Percentiles rank a stretch among this genome's conserved stretches.
Conservation (phyloP, 2,329 filamentous ascomycete species). For the Botrytis fabae region DNA sequence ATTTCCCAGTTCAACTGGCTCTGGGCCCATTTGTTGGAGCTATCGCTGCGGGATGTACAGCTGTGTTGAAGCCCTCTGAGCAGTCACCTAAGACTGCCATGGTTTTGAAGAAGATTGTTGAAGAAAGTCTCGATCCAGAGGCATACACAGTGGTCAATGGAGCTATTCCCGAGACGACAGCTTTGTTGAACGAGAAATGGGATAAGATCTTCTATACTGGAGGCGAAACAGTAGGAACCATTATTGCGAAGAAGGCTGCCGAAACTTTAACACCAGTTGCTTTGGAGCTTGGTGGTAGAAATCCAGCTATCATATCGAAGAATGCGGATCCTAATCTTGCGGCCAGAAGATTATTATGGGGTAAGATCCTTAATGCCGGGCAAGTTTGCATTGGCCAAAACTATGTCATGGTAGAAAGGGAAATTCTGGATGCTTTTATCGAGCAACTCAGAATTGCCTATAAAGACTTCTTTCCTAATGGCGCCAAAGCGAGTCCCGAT, state of each 20-base stretch:
- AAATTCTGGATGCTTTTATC: constrained; percentile 70
- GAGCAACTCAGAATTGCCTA: constrained; percentile 70
- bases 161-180: constrained; percentile 74
- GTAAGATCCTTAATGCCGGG: constrained; percentile 81
- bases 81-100: constrained; percentile 73
- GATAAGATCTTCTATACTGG: constrained; percentile 99
- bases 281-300: constrained; percentile 87
- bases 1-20: constrained; percentile 84
- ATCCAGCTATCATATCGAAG: constrained; percentile 89
- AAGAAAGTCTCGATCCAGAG: constrained; percentile 71
- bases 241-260: constrained; percentile 87
- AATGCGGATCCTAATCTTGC: constrained; percentile 78
- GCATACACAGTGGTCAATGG: constrained; percentile 82
- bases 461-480: constrained; percentile 80
- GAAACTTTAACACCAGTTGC: constrained; percentile 83
- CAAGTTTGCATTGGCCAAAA: constrained; percentile 94
- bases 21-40: constrained; percentile 81
- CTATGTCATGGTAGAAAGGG: constrained; percentile 81
- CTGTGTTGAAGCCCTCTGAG: constrained; percentile 89
- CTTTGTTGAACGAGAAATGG: constrained; percentile 84
- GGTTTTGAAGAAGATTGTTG: constrained; percentile 76
- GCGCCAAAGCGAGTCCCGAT: constrained; percentile 75
- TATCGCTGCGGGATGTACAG: constrained; percentile 89
- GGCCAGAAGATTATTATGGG: constrained; percentile 83
- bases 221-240: constrained; percentile 73